Conservation (phyloP, 306 rosid species). For the Vicia sativa region DNA sequence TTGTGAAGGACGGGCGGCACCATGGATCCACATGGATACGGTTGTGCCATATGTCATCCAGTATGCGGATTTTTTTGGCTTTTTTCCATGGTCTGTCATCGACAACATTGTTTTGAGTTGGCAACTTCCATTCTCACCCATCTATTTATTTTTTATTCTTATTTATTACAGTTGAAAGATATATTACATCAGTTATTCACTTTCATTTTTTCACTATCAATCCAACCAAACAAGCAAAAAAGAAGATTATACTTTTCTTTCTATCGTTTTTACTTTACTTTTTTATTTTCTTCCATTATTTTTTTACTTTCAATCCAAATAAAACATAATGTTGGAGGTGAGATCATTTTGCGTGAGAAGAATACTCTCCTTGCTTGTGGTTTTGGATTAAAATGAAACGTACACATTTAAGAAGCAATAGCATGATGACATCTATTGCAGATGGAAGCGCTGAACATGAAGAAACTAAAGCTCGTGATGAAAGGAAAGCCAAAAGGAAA, state of each 20-base stretch:
- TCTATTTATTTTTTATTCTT: background rate
- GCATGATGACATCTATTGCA: conserved; percentile 43
- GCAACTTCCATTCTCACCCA: background rate
- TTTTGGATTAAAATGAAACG: conserved; percentile 9
- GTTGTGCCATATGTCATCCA: too few relatives aligned
- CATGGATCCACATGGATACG: too few relatives aligned
- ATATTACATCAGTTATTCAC: too few relatives aligned
- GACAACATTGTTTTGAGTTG: background rate
- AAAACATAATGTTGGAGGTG: background rate
- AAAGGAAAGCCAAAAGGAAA: conserved; percentile 51
- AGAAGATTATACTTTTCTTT: background rate
- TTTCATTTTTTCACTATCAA: background rate
- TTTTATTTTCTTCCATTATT: background rate
- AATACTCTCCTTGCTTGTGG: background rate
- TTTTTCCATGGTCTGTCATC: too few relatives aligned
- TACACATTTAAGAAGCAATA: background rate
- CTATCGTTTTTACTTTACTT: too few relatives aligned
- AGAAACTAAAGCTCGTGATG: conserved; percentile 50
- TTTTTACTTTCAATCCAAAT: background rate
- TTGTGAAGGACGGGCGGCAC: too few relatives aligned
- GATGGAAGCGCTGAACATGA: conserved; percentile 66
- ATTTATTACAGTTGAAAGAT: background rate
- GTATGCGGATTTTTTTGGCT: too few relatives aligned
- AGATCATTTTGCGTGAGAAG: background rate
- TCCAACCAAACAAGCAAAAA: background rate